phyloP scores from a whole-genome alignment of 257 asterid species.

The Hygrophila difformis region DNA sequence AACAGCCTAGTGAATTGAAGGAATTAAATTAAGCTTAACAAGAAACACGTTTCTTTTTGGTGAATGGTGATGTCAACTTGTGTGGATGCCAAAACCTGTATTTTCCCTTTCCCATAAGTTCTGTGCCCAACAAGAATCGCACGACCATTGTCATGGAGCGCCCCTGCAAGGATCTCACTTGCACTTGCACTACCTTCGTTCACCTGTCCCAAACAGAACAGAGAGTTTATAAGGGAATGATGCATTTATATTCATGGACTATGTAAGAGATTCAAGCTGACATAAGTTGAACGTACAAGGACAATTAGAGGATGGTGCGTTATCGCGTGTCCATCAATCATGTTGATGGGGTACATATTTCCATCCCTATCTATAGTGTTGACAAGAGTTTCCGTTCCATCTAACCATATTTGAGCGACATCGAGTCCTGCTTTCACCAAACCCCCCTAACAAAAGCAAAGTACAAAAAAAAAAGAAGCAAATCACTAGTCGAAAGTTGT shows the following conservation, averaged over 20 bases:
- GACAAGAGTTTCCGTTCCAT: slow-evolving; percentile 81
- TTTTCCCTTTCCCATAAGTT: slow-evolving; percentile 92
- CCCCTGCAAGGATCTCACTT: slow-evolving; percentile 94
- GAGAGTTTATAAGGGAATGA: background rate
- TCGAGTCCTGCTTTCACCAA: slow-evolving; percentile 89
- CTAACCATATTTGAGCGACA: slow-evolving; percentile 94
- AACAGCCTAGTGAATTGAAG: too few species aligned
- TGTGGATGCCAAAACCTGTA: too few species aligned
- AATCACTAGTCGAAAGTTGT: background rate
- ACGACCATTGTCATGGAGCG: slow-evolving; percentile 90
- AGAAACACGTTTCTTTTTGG: too few species aligned
- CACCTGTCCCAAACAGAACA: too few species aligned
- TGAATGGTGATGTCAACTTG: too few species aligned
- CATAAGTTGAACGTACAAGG: slow-evolving; percentile 38
- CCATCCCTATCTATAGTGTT: slow-evolving; percentile 86
- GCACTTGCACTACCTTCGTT: slow-evolving; percentile 97
- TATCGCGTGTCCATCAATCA: slow-evolving; percentile 73
- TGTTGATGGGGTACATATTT: slow-evolving; percentile 61
- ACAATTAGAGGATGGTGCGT: slow-evolving; percentile 88
- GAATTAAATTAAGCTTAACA: too few species aligned
- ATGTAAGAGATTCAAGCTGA: background rate
- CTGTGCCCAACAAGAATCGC: slow-evolving; percentile 78
- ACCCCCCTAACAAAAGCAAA: slow-evolving; percentile 57
- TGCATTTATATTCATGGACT: background rate
- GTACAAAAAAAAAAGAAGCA: background rate